Conservation (phyloP, 169 alveolate genomes). For the Toxoplasma gondii region DNA sequence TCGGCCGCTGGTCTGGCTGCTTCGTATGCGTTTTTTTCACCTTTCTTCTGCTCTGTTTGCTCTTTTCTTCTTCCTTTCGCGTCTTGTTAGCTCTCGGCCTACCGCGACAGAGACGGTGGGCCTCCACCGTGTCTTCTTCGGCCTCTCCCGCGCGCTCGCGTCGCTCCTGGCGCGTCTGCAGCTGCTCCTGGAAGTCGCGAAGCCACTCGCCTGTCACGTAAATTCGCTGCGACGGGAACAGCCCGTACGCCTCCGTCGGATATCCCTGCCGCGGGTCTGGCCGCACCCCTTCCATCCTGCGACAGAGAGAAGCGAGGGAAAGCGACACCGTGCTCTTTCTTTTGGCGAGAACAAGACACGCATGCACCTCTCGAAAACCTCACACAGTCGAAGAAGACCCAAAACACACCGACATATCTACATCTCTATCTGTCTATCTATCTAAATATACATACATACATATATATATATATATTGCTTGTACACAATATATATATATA, state of each 20-base stretch:
- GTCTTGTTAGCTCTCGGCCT: neutral
- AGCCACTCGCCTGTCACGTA: constrained; percentile 54
- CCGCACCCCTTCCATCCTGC: constrained; percentile 54
- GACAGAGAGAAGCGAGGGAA: neutral
- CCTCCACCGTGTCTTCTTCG: neutral
- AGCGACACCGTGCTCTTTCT: neutral
- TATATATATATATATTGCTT: neutral
- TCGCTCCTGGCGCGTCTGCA: neutral
- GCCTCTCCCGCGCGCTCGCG: neutral
- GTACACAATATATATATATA: neutral
- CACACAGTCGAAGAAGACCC: neutral
- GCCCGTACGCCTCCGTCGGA: constrained; percentile 21
- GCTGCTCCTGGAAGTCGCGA: constrained; percentile 31
- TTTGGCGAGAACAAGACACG: neutral
- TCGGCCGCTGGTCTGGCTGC: neutral
- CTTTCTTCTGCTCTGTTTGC: neutral
- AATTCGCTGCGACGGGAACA: constrained; percentile 52
- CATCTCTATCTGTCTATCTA: neutral
- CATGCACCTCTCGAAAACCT: neutral
- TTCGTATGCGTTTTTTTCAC: neutral
- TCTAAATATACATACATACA: neutral
- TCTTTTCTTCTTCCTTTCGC: too few species aligned
- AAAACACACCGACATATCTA: neutral
- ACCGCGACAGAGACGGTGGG: constrained; percentile 44
- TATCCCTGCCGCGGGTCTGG: constrained; percentile 44